Base-by-base conservation (phyloP, 345 rosid genomes). In the Carallia pectinifolia region DNA sequence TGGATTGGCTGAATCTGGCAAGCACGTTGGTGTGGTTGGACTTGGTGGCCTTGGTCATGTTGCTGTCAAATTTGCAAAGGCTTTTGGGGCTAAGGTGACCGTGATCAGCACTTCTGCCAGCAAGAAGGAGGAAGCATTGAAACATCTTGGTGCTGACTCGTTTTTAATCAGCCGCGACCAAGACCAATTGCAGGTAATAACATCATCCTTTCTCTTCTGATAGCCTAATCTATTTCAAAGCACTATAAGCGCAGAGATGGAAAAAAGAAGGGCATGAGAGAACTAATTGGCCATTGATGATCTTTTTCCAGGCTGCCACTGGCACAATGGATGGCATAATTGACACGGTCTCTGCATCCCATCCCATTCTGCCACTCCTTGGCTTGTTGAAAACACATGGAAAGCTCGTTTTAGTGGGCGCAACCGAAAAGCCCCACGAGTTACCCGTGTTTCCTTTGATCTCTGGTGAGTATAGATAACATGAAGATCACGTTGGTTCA, bases 41-140 rank as follows among this genome's bases (percentile, higher is more conserved):
- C 81, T 87, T 47, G 95, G 92, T 6, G 89, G 91, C 6, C 70
- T 91, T 1, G 95, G 97, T 18, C 97, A 89, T 62, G 69, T 89
- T 1, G 89, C 78, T 0, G 89, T 89, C 0, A 87, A 86, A 53
- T 81, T 89, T 74, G 88, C 88, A 0, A 91, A 91, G 77, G 92
- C 87, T 7, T 30, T 86, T 71, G 91, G 90, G 0, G 70, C 16
- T 17, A 87, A 83, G 59, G 91, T 91, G 39, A 89, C 97, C 8
- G 93, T 88, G 33, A 82, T 90, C 12, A 90, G 93, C 69, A 79
- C 84, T 36, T 85, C 89, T 3, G 84, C 78, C 0, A 44, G 40
- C 17, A 88, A 90, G 78, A 83, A 67, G 74, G 70, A 82, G 5
- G 94, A 85, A 74, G 94, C 97, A 6, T 27, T 84, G 13, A 71